These are phyloP conservation scores for Thelephora ganbajun DNA, from an alignment of 768 basidiomycete species.

Conservation along the genomic window DNA sequence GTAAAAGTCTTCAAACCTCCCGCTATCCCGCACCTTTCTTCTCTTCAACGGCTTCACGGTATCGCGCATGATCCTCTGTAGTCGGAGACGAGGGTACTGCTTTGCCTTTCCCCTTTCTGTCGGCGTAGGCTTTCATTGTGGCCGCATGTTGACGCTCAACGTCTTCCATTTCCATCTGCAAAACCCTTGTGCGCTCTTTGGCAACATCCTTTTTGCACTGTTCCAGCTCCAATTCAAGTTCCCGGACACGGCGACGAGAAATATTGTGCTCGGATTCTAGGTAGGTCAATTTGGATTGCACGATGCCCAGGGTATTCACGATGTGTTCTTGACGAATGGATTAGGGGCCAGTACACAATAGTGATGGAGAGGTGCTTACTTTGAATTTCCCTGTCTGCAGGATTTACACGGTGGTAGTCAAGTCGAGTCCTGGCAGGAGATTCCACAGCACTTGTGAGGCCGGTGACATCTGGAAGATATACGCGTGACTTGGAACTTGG, in stretches of 20 bases:
- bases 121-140: constrained; percentile 14
- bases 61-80: constrained; percentile 23
- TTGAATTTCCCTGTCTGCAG: constrained; percentile 42
- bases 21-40: constrained; percentile 56
- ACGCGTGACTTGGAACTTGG: constrained; percentile 16
- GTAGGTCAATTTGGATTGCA: constrained; percentile 55
- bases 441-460: constrained; percentile 63
- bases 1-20: neutral
- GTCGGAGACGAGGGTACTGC: constrained; percentile 10
- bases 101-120: constrained; percentile 26
- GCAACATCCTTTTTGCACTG: constrained; percentile 68
- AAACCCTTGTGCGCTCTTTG: constrained; percentile 49
- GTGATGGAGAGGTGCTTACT: constrained; percentile 24
- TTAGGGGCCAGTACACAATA: neutral
- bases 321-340: constrained; percentile 34
- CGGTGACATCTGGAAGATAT: constrained; percentile 73
- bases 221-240: constrained; percentile 80
- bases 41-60: constrained; percentile 72
- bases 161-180: constrained; percentile 32
- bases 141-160: constrained; percentile 25
- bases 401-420: constrained; percentile 37
- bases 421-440: constrained; percentile 49
- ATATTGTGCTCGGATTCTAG: constrained; percentile 75
- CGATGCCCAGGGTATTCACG: constrained; percentile 40
- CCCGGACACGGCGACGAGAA: constrained; percentile 69